Percentiles rank a stretch among this genome's conserved stretches.
Conservation (phyloP, 129 eudicot species). For the Flaveria robusta region DNA sequence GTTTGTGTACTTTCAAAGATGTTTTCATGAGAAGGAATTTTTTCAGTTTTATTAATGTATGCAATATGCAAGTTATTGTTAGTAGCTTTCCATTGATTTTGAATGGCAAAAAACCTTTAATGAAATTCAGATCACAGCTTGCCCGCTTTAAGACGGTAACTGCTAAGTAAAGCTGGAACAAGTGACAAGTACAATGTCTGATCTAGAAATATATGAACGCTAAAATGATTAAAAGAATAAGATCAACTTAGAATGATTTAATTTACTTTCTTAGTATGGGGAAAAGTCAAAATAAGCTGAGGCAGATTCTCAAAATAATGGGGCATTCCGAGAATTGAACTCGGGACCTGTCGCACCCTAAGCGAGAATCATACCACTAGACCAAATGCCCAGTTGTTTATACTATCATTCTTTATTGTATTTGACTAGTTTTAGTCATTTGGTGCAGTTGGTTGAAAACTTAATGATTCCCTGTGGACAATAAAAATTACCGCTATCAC, state of each 20-base stretch:
- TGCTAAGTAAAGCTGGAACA: not conserved
- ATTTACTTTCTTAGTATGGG: not conserved
- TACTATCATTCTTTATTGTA: not conserved
- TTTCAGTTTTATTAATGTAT: not conserved
- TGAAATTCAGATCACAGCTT: not conserved
- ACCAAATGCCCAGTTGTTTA: constrained; percentile 78
- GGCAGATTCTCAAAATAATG: not conserved
- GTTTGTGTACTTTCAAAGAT: not conserved
- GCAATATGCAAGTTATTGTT: not conserved
- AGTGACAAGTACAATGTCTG: not conserved
- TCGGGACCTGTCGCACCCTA: constrained; percentile 99
- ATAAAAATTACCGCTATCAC: not conserved
- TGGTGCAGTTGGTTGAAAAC: constrained; percentile 4
- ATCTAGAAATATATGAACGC: not conserved
- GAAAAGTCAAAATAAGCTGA: constrained; percentile 9
- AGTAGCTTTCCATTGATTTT: not conserved
- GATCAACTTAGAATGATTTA: not conserved
- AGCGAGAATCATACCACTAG: constrained; percentile 99
- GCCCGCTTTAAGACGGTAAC: constrained; percentile 5
- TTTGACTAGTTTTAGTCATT: not conserved
- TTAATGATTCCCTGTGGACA: constrained; percentile 4
- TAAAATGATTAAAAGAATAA: not conserved
- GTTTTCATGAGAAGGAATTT: not conserved
- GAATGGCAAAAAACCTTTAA: not conserved
- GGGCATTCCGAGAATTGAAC: constrained; percentile 95